Percentiles rank a stretch among this genome's conserved stretches.
Evolutionary conservation across 108 stramenopile species (phyloP).

Genomic region (Skeletonema marinoi): DNA sequence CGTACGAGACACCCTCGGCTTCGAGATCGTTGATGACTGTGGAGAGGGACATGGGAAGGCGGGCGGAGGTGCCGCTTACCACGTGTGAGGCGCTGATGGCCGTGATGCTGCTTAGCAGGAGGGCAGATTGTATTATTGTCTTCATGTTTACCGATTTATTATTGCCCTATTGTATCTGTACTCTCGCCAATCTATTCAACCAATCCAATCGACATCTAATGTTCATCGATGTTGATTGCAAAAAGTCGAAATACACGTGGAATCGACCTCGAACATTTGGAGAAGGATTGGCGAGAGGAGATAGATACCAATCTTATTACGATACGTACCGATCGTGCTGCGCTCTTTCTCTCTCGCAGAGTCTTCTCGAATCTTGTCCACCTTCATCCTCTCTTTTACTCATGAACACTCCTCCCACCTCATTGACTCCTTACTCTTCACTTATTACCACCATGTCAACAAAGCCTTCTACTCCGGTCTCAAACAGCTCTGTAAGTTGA

Average conservation of each 20-base stretch:
- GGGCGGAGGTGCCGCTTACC: constrained; percentile 56
- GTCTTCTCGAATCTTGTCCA: not conserved
- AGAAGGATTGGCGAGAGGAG: too few species aligned
- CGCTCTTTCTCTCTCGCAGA: too few species aligned
- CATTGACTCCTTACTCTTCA: not conserved
- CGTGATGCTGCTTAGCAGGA: not conserved
- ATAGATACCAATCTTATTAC: not conserved
- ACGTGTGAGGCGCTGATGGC: constrained; percentile 34
- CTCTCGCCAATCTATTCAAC: not conserved
- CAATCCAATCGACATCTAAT: not conserved
- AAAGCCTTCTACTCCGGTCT: not conserved
- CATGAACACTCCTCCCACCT: not conserved
- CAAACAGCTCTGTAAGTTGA: not conserved
- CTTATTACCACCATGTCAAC: not conserved
- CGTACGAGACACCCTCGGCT: constrained; percentile 63
- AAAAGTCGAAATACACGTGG: not conserved
- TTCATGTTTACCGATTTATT: not conserved
- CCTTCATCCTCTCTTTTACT: not conserved
- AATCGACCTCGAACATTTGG: not conserved
- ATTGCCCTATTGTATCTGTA: not conserved
- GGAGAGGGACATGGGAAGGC: constrained; percentile 84
- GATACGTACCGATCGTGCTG: not conserved
- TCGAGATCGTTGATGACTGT: constrained; percentile 79
- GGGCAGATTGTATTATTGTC: not conserved
- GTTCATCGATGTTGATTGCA: not conserved